phyloP scores from a whole-genome alignment of 2,329 filamentous ascomycete genomes.

The Colletotrichum liriopes region DNA sequence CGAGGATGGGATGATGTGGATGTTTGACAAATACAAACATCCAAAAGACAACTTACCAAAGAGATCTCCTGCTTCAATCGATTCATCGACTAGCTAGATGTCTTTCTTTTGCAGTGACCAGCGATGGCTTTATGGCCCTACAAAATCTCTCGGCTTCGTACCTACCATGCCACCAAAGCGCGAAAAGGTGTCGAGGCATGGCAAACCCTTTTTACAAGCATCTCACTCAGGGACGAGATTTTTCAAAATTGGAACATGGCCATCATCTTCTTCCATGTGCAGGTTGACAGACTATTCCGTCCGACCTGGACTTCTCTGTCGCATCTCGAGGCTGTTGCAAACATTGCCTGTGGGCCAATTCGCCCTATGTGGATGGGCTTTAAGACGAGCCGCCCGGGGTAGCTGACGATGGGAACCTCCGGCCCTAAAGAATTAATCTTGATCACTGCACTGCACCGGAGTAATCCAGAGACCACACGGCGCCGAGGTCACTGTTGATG shows the following conservation, averaged over 20 bases:
- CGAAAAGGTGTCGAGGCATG: background rate
- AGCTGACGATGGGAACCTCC: background rate
- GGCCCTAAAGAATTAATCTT: too few species aligned
- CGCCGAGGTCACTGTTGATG: background rate
- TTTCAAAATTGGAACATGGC: too few species aligned
- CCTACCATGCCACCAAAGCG: too few species aligned
- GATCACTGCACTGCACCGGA: background rate
- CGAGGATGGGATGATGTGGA: background rate
- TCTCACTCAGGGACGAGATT: background rate
- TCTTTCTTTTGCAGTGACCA: background rate
- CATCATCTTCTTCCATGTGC: background rate
- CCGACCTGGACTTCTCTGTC: background rate
- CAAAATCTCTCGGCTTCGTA: background rate
- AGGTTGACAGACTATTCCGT: background rate
- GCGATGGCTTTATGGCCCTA: background rate
- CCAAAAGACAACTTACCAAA: rapidly evolving
- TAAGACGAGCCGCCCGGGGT: background rate
- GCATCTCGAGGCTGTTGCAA: background rate
- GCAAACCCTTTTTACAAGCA: background rate
- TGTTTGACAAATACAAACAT: background rate
- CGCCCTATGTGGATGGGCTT: too few species aligned
- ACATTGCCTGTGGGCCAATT: background rate
- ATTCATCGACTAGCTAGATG: background rate
- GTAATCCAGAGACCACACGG: background rate
- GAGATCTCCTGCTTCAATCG: too few species aligned